Base-by-base conservation (phyloP, 805 yeast genomes). In the Cyberlindnera samutprakarnensis region DNA sequence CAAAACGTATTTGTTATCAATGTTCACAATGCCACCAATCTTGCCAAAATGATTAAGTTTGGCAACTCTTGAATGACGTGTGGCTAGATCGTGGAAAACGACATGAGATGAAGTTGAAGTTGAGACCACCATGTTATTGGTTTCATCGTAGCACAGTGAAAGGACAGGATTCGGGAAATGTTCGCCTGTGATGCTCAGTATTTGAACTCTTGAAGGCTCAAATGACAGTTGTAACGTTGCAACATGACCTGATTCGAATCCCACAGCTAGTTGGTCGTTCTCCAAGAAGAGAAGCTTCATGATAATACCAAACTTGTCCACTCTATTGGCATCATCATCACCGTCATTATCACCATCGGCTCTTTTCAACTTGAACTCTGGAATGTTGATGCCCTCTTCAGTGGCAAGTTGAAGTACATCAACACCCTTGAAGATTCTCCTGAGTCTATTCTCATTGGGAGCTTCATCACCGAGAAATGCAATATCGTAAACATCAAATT, bases 171-270 rank as follows among this genome's bases (percentile, higher is more conserved):
- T 68, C 0, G 84, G 84, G 8, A 44, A 49, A 39, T 72, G 77
- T 4, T 49, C 42, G 23, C 43, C 37, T 8, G 37, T 21, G 21
- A 48, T 43, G 1, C 43, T 25, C 11, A 36, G n/a, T 2, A 51
- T 32, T 12, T 35, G 20, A 18, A 18, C 38, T n/a, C 23, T 26
- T 15, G n/a, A 27, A 1, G 18, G n/a, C 4, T 30, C 30, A 11
- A 26, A n/a, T 12, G 46, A 25, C 4, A 69, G 19, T 10, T 42
- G 31, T 18, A 48, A 57, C 1, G 56, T 44, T 1, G 58, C 55
- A 6, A 74, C 63, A 43, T 72, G 76, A 0, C 95, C 94, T 13
- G 82, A 76, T 50, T 84, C 95, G 47, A 70, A 84, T 1, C 94
- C 95, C 6, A 78, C 60, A 13, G 54, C 53, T 13, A 74, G 46